A percentile compares a stretch with the other conserved stretches of the same genome.
These are phyloP conservation scores for Solanum bulbocastanum DNA, from an alignment of 257 asterid species.

Conservation along the genomic window DNA sequence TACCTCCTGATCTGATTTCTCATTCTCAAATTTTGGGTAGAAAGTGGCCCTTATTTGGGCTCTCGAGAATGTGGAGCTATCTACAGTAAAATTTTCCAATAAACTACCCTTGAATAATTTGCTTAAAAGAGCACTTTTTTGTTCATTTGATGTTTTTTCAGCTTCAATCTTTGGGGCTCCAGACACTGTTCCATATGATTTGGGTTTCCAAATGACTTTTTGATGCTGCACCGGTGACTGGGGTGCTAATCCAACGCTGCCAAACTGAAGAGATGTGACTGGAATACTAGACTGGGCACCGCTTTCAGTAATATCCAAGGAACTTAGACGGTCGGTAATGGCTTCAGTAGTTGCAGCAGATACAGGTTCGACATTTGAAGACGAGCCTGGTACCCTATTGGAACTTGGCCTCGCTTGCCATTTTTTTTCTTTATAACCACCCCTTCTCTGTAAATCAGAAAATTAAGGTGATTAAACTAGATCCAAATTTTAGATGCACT, in stretches of 20 bases:
- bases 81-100: conserved; percentile 59
- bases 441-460: conserved; percentile 35
- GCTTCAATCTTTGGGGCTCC: conserved; percentile 20
- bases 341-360: conserved; percentile 34
- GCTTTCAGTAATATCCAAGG: conserved; percentile 40
- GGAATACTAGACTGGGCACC: conserved; percentile 27
- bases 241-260: conserved; percentile 22
- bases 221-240: conserved; percentile 32
- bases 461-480: not conserved
- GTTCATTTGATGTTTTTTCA: conserved; percentile 27
- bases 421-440: conserved; percentile 28
- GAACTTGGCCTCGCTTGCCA: conserved; percentile 47
- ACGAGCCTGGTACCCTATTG: conserved; percentile 11
- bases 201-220: conserved; percentile 50
- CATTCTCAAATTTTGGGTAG: conserved; percentile 97
- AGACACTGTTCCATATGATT: conserved; percentile 53
- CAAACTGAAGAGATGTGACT: conserved; percentile 28
- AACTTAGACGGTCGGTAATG: conserved; percentile 21
- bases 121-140: conserved; percentile 32
- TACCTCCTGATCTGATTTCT: conserved; percentile 97
- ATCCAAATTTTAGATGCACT: not conserved
- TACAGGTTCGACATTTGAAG: conserved; percentile 18
- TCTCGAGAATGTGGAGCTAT: conserved; percentile 53
- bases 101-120: conserved; percentile 44
- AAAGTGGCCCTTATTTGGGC: conserved; percentile 91